phyloP scores from a whole-genome alignment of 352 stramenopile species.

The Thraustochytrium sp. region DNA sequence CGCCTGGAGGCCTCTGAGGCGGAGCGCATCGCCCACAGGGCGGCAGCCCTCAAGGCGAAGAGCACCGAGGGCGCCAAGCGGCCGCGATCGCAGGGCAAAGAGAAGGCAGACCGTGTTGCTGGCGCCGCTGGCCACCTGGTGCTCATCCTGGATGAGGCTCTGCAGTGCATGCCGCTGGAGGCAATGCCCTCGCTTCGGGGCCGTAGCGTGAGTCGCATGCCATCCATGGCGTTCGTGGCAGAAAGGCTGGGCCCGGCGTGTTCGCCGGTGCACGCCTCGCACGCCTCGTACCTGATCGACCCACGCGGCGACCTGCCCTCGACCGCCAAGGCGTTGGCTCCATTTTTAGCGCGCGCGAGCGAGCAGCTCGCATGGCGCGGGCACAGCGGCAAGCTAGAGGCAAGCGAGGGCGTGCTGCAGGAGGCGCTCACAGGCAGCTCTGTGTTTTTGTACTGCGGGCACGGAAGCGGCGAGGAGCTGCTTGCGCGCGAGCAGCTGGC shows the following conservation, averaged over 20 bases:
- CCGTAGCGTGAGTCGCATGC: conserved; percentile 18
- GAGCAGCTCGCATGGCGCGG: background rate
- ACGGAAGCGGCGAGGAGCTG: conserved; percentile 84
- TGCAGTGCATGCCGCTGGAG: background rate
- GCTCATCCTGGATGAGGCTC: background rate
- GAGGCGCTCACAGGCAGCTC: conserved; percentile 61
- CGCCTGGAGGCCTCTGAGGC: background rate
- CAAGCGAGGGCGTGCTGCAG: background rate
- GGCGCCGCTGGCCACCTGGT: no score
- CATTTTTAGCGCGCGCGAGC: background rate
- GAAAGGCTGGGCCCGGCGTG: background rate
- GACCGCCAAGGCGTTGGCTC: background rate
- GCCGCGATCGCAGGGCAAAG: background rate
- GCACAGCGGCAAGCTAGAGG: background rate
- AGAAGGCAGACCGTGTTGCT: no score
- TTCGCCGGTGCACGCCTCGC: background rate
- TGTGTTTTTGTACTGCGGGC: conserved; percentile 93
- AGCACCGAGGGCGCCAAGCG: background rate
- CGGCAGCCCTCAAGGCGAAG: no score
- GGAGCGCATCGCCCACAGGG: background rate
- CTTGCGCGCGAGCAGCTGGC: conserved; percentile 51
- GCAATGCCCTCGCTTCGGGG: background rate
- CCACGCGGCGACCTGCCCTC: conserved; percentile 1
- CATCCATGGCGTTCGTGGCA: background rate
- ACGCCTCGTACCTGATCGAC: background rate